Percentiles rank a stretch among this genome's conserved stretches.
These are phyloP conservation scores for Pelargonium fulgidum DNA, from an alignment of 441 rosid species.

Conservation along the genomic window DNA sequence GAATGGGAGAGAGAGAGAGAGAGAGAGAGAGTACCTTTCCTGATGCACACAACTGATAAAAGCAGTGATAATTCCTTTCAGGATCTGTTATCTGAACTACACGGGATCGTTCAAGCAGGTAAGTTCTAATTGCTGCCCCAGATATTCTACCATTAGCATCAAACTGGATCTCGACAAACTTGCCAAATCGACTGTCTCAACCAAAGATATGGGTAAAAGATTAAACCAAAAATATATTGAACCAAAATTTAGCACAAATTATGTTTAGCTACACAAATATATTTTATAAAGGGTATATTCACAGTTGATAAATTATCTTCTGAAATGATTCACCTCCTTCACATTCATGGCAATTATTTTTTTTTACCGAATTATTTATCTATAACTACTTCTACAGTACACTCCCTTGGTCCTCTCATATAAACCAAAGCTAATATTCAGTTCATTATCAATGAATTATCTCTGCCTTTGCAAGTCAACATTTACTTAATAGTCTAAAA, in stretches of 20 bases:
- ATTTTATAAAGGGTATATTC: background rate
- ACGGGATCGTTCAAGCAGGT: slow-evolving; percentile 65
- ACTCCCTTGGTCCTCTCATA: background rate
- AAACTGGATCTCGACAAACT: slow-evolving; percentile 72
- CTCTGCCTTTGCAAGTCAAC: background rate
- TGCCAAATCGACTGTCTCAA: slow-evolving; percentile 58
- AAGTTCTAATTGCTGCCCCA: slow-evolving; percentile 76
- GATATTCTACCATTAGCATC: slow-evolving; percentile 57
- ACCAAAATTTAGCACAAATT: background rate
- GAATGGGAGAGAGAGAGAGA: too few species aligned
- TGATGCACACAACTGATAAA: slow-evolving; percentile 65
- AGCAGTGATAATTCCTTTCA: slow-evolving; percentile 78
- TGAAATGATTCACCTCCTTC: background rate
- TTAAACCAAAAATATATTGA: background rate
- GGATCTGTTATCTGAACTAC: slow-evolving; percentile 82
- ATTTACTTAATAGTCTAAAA: background rate
- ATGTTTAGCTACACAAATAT: background rate
- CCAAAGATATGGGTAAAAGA: background rate
- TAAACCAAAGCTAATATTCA: slow-evolving; percentile 1
- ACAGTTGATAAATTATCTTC: background rate
- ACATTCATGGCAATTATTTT: background rate
- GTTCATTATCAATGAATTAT: background rate
- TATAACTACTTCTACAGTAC: background rate
- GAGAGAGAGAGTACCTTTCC: slow-evolving; percentile 1
- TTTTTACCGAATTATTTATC: background rate